Base-by-base conservation (phyloP, 495 filamentous ascomycete genomes). In the Xylaria curta region DNA sequence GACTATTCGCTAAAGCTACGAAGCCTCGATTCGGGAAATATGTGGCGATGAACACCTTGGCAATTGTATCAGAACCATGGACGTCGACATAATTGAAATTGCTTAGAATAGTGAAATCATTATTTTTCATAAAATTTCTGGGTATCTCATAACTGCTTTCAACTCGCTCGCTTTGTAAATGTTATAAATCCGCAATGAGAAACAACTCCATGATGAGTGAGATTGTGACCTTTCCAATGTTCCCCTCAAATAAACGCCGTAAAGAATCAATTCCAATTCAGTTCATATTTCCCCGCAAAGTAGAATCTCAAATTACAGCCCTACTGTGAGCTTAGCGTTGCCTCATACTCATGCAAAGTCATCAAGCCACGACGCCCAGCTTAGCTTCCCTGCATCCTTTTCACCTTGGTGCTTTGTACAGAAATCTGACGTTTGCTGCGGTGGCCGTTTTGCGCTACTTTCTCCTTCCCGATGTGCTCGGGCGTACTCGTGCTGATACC, bases 121-220 rank as follows among this genome's bases (percentile, higher is more conserved):
- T 47, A 15, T 49, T 51, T 66, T 66, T 51, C 47, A 44, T 42
- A 53, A 47, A 49, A 53, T 56, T 68, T 58, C 21, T 44, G 36
- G 65, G 65, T 68, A 68, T 68, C 65, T 68, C 36, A 44, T 68
- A n/a, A 9, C 15, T 26, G 64, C 47, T 66, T n/a, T n/a, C 5
- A 1, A 19, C 33, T 24, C 13, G 6, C 46, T 36, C 17, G 38
- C 40, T 17, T 56, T 56, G 53, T 31, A 56, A 31, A 28, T 7
- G 26, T 31, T 12, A 31, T 7, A 24, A 40, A 66, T 21, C 26
- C 17, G 17, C 13, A 26, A 66, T n/a, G 12, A 66, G 36, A 53
- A 31, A 31, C 28, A 42, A 36, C 15, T 28, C 24, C 4, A 44
- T 6, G 24, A 12, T 26, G 15, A n/a, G 44, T 21, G 40, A 24